Conservation (phyloP, 169 alveolate species). For the Plasmodium reichenowi region DNA sequence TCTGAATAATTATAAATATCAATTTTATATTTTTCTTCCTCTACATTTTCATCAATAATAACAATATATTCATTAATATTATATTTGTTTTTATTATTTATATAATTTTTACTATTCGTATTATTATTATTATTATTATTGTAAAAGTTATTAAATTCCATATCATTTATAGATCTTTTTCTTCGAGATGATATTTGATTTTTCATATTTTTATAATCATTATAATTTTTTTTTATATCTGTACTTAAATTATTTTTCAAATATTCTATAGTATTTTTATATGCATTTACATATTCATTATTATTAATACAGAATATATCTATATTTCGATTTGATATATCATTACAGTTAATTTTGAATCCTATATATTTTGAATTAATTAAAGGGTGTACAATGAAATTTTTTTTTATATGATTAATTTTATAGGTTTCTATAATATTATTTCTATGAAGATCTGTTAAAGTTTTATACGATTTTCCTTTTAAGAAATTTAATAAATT, state of each 20-base stretch:
- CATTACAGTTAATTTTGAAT: conserved; percentile 54
- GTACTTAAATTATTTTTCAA: conserved; percentile 44
- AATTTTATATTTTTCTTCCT: conserved; percentile 43
- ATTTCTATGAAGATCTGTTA: not conserved
- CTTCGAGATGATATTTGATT: not conserved
- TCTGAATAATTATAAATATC: conserved; percentile 68
- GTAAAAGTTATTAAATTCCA: not conserved
- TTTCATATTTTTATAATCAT: conserved; percentile 13
- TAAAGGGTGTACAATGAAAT: conserved; percentile 59
- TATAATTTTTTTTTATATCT: conserved; percentile 36
- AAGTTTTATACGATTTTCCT: conserved; percentile 16
- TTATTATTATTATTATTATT: not conserved
- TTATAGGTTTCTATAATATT: conserved; percentile 25
- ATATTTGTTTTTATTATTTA: conserved; percentile 32
- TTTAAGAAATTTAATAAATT: conserved; percentile 51
- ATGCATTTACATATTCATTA: conserved; percentile 62
- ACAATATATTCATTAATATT: conserved; percentile 62
- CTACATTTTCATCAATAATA: conserved; percentile 59
- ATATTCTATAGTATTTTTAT: conserved; percentile 56
- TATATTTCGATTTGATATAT: conserved; percentile 43
- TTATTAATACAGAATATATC: conserved; percentile 69
- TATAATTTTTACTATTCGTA: conserved; percentile 2
- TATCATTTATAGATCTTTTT: not conserved
- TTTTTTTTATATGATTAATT: conserved; percentile 23
- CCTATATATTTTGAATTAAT: conserved; percentile 71